A percentile compares a stretch with the other conserved stretches of the same genome.
These are phyloP conservation scores for Mucor irregularis DNA, from an alignment of 371 early-diverging fungal species.

Conservation along the genomic window DNA sequence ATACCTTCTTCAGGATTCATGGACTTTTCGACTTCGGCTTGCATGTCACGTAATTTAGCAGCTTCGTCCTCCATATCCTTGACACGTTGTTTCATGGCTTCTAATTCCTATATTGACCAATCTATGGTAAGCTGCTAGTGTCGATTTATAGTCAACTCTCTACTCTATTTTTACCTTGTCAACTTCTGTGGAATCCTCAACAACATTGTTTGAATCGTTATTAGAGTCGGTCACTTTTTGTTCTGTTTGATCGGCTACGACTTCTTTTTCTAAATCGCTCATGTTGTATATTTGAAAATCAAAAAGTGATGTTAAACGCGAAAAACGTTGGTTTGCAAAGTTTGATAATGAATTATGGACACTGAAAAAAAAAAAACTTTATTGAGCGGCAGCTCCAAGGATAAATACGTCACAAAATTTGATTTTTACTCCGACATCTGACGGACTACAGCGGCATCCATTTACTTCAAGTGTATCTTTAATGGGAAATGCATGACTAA, in stretches of 20 bases:
- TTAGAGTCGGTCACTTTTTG: neutral
- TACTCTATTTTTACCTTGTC: conserved; percentile 37
- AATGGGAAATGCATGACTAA: too few relatives aligned
- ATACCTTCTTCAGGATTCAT: conserved; percentile 66
- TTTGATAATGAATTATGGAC: too few relatives aligned
- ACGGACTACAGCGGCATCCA: too few relatives aligned
- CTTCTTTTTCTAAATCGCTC: conserved; percentile 15
- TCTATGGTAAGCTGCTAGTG: neutral
- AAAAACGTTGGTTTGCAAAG: too few relatives aligned
- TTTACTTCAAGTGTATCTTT: too few relatives aligned
- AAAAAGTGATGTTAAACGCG: too few relatives aligned
- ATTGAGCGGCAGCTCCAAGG: too few relatives aligned
- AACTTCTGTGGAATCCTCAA: conserved; percentile 25
- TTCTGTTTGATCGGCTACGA: neutral
- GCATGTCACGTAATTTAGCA: conserved; percentile 90
- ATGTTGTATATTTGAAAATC: conserved; percentile 3
- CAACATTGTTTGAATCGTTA: neutral
- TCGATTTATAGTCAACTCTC: neutral
- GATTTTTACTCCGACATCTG: too few relatives aligned
- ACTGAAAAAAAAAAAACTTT: too few relatives aligned
- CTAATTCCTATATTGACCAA: conserved; percentile 58
- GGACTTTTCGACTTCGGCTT: conserved; percentile 85
- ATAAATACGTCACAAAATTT: too few relatives aligned
- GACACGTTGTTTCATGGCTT: conserved; percentile 86
- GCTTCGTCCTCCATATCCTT: conserved; percentile 95